These are phyloP conservation scores for Monosiga brevicollis DNA, from an alignment of 78 protist genomes.

Conservation along the genomic window DNA sequence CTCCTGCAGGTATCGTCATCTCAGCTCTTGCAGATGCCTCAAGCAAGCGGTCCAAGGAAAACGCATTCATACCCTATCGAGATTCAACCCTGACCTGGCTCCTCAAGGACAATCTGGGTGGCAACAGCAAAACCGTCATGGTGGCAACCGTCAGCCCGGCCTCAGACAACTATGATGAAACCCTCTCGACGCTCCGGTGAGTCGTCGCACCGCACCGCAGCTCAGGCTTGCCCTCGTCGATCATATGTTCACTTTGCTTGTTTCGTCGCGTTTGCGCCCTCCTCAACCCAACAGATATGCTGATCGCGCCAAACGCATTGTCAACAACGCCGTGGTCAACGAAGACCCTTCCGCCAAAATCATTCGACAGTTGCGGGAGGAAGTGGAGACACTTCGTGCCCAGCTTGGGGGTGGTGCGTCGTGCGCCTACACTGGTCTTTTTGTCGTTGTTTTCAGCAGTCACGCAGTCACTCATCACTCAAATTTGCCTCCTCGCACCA, in stretches of 20 bases:
- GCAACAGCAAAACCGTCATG: constrained; percentile 63
- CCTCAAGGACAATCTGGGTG: constrained; percentile 51
- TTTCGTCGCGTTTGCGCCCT: too few species aligned
- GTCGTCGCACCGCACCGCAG: constrained; percentile 72
- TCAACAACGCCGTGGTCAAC: constrained; percentile 50
- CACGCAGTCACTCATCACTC: neutral
- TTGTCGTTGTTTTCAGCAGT: neutral
- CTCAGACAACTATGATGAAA: constrained; percentile 59
- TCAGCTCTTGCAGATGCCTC: neutral
- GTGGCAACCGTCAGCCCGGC: constrained; percentile 58
- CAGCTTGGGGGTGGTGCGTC: neutral
- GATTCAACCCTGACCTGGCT: constrained; percentile 85
- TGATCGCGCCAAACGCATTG: constrained; percentile 79
- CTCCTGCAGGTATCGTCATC: neutral
- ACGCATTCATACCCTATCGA: constrained; percentile 74
- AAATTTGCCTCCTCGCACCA: neutral
- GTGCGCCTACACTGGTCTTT: neutral
- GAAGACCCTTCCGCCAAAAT: constrained; percentile 6
- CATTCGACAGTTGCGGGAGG: constrained; percentile 14
- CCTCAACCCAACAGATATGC: constrained; percentile 35
- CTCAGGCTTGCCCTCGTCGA: too few species aligned
- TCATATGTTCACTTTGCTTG: too few species aligned
- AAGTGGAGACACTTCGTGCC: neutral
- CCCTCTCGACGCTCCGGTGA: constrained; percentile 86
- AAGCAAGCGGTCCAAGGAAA: neutral